Percentiles rank a stretch among this genome's conserved stretches.
Conservation (phyloP, 768 basidiomycete genomes). For the Agrocybe pediades region DNA sequence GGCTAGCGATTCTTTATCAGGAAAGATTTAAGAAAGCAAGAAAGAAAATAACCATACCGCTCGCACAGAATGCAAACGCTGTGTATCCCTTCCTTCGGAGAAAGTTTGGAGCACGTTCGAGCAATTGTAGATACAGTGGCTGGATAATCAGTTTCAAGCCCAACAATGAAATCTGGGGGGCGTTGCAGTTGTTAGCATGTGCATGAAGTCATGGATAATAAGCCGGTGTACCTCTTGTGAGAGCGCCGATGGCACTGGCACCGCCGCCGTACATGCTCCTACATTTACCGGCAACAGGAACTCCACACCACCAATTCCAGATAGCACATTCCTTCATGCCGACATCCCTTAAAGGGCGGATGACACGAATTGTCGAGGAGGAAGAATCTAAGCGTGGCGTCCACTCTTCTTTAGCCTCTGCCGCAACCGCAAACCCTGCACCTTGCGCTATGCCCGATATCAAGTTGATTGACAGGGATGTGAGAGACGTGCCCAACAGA, state of each 20-base stretch:
- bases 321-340: constrained; percentile 79
- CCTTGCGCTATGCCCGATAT: constrained; percentile 79
- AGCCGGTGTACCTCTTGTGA: constrained; percentile 64
- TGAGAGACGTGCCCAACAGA: constrained; percentile 78
- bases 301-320: constrained; percentile 74
- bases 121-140: constrained; percentile 86
- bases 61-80: constrained; percentile 64
- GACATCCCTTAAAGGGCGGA: constrained; percentile 72
- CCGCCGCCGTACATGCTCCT: constrained; percentile 39
- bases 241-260: constrained; percentile 58
- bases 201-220: not conserved
- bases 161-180: constrained; percentile 70
- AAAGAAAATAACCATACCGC: constrained; percentile 43
- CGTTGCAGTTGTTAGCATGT: no score
- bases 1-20: constrained; percentile 38
- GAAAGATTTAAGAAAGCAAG: not conserved
- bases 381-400: constrained; percentile 21
- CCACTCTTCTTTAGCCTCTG: constrained; percentile 79
- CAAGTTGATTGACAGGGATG: constrained; percentile 71
- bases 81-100: constrained; percentile 57
- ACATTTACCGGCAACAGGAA: constrained; percentile 43
- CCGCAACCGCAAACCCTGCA: constrained; percentile 67
- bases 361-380: constrained; percentile 43
- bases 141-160: constrained; percentile 81
- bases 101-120: constrained; percentile 77